Evolutionary conservation across 805 yeast species (phyloP), one percentile per base, ranked within the genome.

Genomic region (Wickerhamiella vanderwaltii): DNA sequence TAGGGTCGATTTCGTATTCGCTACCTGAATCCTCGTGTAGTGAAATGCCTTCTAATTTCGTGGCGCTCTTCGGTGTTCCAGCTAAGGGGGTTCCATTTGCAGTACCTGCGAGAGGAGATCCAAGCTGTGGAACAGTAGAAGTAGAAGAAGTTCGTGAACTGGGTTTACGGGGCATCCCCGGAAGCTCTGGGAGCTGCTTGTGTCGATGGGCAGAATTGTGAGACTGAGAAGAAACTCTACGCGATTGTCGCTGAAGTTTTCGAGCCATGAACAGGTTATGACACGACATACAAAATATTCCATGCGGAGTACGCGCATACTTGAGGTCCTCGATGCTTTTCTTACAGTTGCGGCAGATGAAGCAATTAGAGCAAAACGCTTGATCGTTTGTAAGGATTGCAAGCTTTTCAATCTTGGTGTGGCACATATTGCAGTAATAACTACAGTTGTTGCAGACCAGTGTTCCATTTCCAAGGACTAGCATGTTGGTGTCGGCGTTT

Each of bases 301-400:
- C 97, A 54, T 82, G 87, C 31, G 87, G 78, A 0, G 96, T 88
- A 55, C 94, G 71, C 12, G 96, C 96, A 58, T 91, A 91, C 50
- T 86, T 70, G 49, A 87, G 65, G 61, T 88, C 94, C 55, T 81
- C 93, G 47, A 88, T 88, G 44, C 79, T 77, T 47, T 73, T 73
- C 57, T 80, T 78, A 64, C 98, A 88, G 51, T 83, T 78, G 39
- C 88, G 74, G 60, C 98, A 88, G 53, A 76, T 76, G 64, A 88
- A 91, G 60, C 98, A 88, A 38, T 70, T 68, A 6, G 93, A 75
- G 59, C 97, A 91, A 59, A 84, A 91, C 2, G 97, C 95, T 57
- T 83, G 88, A 51, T 91, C 93, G 19, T 95, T 95, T 1, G 97
- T 86, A 25, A 88, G 67, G 23, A 91, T 87, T 11, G 98, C 97